phyloP scores from a whole-genome alignment of 306 rosid genomes.

The Ormosia semicastrata region DNA sequence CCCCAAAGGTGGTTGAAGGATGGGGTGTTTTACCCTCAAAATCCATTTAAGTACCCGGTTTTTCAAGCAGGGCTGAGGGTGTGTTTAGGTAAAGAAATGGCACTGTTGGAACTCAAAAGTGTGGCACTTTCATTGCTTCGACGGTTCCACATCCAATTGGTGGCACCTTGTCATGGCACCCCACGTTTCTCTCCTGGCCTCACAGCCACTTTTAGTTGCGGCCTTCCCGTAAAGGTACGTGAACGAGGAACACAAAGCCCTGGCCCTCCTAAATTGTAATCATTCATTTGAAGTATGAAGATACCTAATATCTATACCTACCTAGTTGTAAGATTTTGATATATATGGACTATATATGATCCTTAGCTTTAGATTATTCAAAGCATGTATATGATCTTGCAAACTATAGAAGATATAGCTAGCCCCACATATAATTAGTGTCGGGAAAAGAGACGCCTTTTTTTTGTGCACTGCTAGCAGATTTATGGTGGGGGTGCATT shows the following conservation, averaged over 20 bases:
- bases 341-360: neutral
- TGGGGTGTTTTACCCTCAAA: conserved; percentile 39
- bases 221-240: conserved; percentile 54
- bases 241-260: neutral
- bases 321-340: neutral
- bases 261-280: too few relatives aligned
- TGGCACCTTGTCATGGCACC: neutral
- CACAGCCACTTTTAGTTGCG: conserved; percentile 67
- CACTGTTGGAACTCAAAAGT: conserved; percentile 60
- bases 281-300: too few relatives aligned
- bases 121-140: conserved; percentile 57
- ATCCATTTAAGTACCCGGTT: conserved; percentile 60
- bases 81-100: conserved; percentile 86
- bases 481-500: neutral
- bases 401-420: neutral
- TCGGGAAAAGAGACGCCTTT: neutral
- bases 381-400: neutral
- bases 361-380: neutral
- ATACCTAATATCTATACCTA: neutral
- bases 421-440: neutral
- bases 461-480: neutral
- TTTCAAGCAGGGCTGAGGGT: conserved; percentile 82
- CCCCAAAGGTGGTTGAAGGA: conserved; percentile 74
- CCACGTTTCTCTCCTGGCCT: conserved; percentile 85
- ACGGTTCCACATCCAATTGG: conserved; percentile 40